Conservation (phyloP, 192 early-diverging fungal genomes). For the Funneliformis mosseae region DNA sequence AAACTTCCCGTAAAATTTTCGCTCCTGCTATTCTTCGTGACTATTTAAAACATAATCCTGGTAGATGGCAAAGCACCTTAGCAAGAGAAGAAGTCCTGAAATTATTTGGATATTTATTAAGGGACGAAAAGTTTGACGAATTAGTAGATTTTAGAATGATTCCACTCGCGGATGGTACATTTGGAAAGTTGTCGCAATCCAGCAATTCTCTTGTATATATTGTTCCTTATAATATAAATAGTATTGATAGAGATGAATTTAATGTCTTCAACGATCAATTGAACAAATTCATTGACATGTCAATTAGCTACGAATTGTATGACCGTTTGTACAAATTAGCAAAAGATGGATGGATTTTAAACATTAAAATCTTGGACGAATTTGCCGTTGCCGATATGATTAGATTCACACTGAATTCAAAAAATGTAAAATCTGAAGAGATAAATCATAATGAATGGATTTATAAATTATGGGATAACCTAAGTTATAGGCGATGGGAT, state of each 20-base stretch:
- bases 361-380: slow-evolving; percentile 5
- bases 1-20: not conserved
- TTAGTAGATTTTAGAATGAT: not conserved
- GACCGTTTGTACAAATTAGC: not conserved
- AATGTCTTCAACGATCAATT: not conserved
- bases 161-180: not conserved
- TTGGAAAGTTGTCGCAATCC: not conserved
- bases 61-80: not conserved
- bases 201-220: not conserved
- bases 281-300: slow-evolving; percentile 5
- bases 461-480: slow-evolving; percentile 7
- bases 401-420: not conserved
- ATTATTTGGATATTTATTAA: not conserved
- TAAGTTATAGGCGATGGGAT: not conserved
- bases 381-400: not conserved
- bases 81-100: not conserved
- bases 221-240: not conserved
- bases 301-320: not conserved
- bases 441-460: slow-evolving; percentile 8
- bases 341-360: not conserved
- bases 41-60: not conserved
- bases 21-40: not conserved
- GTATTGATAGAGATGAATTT: not conserved
- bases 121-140: not conserved
- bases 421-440: not conserved